Evolutionary conservation across 2,329 filamentous ascomycete genomes (phyloP), one percentile per base, ranked within the genome.

Genomic region (Calonectria honghensis): DNA sequence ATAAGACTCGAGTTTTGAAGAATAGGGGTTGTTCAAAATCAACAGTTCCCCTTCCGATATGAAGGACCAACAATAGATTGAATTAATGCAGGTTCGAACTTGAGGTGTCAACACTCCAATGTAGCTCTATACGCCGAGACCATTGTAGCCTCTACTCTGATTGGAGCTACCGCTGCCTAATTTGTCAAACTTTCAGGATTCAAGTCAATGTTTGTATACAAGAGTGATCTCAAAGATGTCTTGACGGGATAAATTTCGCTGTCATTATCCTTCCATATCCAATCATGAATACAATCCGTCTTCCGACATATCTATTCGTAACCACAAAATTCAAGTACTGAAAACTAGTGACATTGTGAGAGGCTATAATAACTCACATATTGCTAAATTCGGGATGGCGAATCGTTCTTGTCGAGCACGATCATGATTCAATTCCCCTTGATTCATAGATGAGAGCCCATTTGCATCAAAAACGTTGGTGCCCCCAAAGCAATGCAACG

Each of bases 311-410:
- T 48, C 9, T 24, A 24, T 24, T 13, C 18, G 16, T 24, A 24
- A 24, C n/a, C n/a, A 48, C 2, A 13, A 24, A 10, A 20, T 48
- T 6, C 10, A 5, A 48, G 20, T n/a, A 4, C 6, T 1, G 2
- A 48, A 6, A 48, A 20, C n/a, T 7, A 3, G 18, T 18, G 1
- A 3, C 16, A 20, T 4, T 10, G 0, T n/a, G 3, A 1, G 18
- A 6, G 16, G 3, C 4, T 24, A 48, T 48, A 5, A 2, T 13
- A 13, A n/a, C n/a, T n/a, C n/a, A 24, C 5, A 11, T 48, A 48
- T 10, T 48, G 1, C 18, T 6, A 3, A 10, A 24, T 48, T 18
- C 13, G n/a, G 18, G n/a, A 13, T 24, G 3, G 9, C 24, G 11
- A 9, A n/a, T 4, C 4, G n/a, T 24, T 24, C 1, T 10, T 24